Base-by-base conservation (phyloP, 495 filamentous ascomycete species). In the Podospora pseudopauciseta region DNA sequence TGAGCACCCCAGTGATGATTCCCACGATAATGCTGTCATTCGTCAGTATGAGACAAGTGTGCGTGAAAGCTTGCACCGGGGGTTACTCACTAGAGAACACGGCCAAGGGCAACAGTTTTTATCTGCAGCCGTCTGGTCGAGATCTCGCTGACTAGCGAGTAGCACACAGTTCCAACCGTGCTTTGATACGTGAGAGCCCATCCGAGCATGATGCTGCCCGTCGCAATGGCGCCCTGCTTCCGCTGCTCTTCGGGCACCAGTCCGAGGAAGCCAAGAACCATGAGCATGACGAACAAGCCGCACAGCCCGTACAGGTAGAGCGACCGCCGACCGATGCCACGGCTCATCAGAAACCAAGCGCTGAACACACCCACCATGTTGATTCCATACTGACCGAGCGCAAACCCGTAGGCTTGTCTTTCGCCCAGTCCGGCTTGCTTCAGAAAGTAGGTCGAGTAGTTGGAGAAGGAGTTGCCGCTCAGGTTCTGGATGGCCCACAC, bases 401-500 rank as follows among this genome's bases (percentile, higher is more conserved):
- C 86, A 70, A 94, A 89, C 57, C 85, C 79, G 70, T 91, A 93
- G 0, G 91, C 84, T 32, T 85, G 84, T 26, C 79, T 74, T 4
- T 81, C 72, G 39, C 74, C 70, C 2, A 93, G 82, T 0, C 92
- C 92, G 3, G 92, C 91, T 71, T 91, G 88, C 68, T 88, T 80
- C 61, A 92, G 79, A 80, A 94, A 95, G 73, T 93, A 84, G 19
- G 90, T 93, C 13, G 88, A 90, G 75, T 92, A 95, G 71, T 91
- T 90, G 64, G 86, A 90, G 76, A 96, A 93, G 1, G 89, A 87
- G 76, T 91, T 91, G 59, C 92, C 92, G 68, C 86, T 88, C 0
- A 94, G 77, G 62, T 91, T 92, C 76, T 96, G 92, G 65, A 94
- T 93, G 3, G 89, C 90, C 91, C 92, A 96, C 64, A 89, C 86